Base-by-base conservation (phyloP, 2,329 filamentous ascomycete genomes). In the Anthostomella pinea region DNA sequence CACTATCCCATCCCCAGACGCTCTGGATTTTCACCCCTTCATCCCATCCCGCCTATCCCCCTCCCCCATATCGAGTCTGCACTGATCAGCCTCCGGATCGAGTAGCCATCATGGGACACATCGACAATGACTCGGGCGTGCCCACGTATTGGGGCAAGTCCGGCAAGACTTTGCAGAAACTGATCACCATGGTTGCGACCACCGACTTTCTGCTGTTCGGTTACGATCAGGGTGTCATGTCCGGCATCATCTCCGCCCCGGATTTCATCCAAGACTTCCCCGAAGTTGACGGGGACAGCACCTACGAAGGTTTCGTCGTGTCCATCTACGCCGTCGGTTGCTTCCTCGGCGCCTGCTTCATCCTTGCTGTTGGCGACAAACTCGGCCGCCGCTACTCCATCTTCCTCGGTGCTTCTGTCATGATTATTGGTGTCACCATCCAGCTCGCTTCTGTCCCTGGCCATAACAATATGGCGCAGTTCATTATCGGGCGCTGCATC, bases 141-240 rank as follows among this genome's bases (percentile, higher is more conserved):
- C n/a, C n/a, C n/a, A n/a, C n/a, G n/a, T n/a, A n/a, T n/a, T n/a
- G n/a, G n/a, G n/a, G n/a, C n/a, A n/a, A n/a, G n/a, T n/a, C n/a
- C n/a, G n/a, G n/a, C n/a, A n/a, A n/a, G n/a, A n/a, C n/a, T n/a
- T n/a, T n/a, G n/a, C n/a, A n/a, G n/a, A n/a, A n/a, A n/a, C n/a
- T n/a, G n/a, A n/a, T n/a, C n/a, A n/a, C n/a, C n/a, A n/a, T n/a
- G n/a, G 70, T 83, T 17, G 77, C 79, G 4, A 83, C 79, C 1
- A 79, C 76, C 32, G 79, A 76, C 15, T 81, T 81, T 63, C 56
- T 80, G 18, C 67, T 77, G n/a, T 78, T 77, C 42, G 74, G 74
- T 19, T 50, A 48, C 15, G 45, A 50, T 14, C 45, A 50, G 27
- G 47, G 48, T 19, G 48, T 50, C 8, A 77, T 77, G 73, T 66